Evolutionary conservation across 78 protist genomes (phyloP).

Genomic region (Cavenderia fasciculata): DNA sequence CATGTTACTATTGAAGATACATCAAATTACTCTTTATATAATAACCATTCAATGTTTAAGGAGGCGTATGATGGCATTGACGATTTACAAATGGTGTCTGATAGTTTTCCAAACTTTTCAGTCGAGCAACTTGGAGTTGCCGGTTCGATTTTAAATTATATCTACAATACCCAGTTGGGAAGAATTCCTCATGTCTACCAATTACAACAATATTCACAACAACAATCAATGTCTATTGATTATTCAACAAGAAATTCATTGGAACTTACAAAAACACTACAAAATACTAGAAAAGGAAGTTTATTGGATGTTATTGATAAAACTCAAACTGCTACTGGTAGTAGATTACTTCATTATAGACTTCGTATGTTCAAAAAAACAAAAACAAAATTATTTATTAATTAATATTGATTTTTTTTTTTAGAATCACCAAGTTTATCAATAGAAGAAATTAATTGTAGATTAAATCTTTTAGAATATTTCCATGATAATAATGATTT

Average conservation of each 20-base stretch:
- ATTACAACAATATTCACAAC: background rate
- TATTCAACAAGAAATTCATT: conserved; percentile 59
- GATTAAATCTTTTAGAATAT: conserved; percentile 38
- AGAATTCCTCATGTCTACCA: conserved; percentile 15
- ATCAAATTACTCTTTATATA: background rate
- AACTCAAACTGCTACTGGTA: conserved; percentile 49
- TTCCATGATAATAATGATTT: conserved; percentile 1
- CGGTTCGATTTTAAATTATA: conserved; percentile 36
- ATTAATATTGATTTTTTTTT: background rate
- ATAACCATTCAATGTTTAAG: background rate
- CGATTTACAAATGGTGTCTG: background rate
- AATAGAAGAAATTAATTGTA: conserved; percentile 17
- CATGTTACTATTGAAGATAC: background rate
- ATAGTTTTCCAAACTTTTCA: background rate
- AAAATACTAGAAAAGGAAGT: conserved; percentile 21
- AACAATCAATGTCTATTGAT: conserved; percentile 63
- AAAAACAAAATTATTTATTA: background rate
- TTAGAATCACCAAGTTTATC: conserved; percentile 50
- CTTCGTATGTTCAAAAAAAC: conserved; percentile 21
- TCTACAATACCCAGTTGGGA: conserved; percentile 26
- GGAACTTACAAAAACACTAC: conserved; percentile 48
- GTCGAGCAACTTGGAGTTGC: background rate
- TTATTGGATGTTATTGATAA: conserved; percentile 42
- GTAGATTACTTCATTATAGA: conserved; percentile 45
- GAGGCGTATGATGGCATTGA: background rate